Conservation (phyloP, 768 basidiomycete genomes). For the Panaeolus papilionaceus region DNA sequence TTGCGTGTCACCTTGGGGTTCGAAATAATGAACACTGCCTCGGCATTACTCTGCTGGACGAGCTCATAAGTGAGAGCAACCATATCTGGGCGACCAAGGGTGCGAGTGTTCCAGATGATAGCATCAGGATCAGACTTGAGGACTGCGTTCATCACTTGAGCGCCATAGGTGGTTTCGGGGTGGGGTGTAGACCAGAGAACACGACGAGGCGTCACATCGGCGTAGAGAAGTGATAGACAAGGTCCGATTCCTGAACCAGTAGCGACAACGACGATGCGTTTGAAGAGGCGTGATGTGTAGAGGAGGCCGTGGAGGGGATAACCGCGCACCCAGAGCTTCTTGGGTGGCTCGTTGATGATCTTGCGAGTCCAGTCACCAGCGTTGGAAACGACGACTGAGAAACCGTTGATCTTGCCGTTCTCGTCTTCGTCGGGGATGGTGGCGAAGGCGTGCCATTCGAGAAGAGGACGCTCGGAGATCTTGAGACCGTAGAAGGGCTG, state of each 20-base stretch:
- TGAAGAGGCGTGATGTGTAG: conserved; percentile 55
- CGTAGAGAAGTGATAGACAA: conserved; percentile 25
- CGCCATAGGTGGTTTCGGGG: conserved; percentile 47
- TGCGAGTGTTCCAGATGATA: conserved; percentile 46
- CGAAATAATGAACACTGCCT: conserved; percentile 49
- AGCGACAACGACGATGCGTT: conserved; percentile 56
- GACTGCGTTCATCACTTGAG: conserved; percentile 44
- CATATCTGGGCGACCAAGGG: conserved; percentile 46
- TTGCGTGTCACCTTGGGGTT: conserved; percentile 46
- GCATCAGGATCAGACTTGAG: conserved; percentile 46
- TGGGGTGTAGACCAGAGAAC: conserved; percentile 50
- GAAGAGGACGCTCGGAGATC: conserved; percentile 43
- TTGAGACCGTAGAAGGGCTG: conserved; percentile 39
- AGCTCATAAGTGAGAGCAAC: conserved; percentile 44
- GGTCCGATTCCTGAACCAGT: conserved; percentile 36
- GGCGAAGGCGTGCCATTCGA: conserved; percentile 60
- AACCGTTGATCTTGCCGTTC: conserved; percentile 44
- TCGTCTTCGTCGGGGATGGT: conserved; percentile 44
- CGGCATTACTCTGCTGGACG: conserved; percentile 43
- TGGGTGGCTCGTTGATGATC: conserved; percentile 54
- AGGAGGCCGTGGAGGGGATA: conserved; percentile 57
- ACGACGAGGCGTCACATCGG: conserved; percentile 40
- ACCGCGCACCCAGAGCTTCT: conserved; percentile 60
- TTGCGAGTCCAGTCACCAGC: conserved; percentile 65
- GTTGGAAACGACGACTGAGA: conserved; percentile 57